Evolutionary conservation across 164 flowering plant species (phyloP).

Genomic region (Paratinospora sagittata): DNA sequence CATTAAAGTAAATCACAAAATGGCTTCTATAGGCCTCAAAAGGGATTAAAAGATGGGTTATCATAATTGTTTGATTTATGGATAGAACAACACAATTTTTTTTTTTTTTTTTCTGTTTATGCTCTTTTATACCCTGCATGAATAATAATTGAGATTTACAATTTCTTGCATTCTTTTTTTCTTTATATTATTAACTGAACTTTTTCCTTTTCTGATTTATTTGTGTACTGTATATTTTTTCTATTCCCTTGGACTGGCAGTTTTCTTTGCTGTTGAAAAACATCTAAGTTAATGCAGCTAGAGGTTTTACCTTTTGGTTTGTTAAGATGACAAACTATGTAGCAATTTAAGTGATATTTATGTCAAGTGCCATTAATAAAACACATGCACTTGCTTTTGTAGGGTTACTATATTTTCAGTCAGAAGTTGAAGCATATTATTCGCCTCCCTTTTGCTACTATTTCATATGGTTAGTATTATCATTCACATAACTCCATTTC

Average conservation of each 20-base stretch:
- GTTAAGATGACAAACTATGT: background rate
- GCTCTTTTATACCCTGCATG: background rate
- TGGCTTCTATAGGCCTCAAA: background rate
- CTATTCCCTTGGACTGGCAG: background rate
- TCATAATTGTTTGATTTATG: background rate
- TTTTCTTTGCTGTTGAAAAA: background rate
- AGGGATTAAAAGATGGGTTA: background rate
- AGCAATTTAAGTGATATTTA: background rate
- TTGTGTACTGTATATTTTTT: background rate
- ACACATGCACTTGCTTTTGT: conserved; percentile 22
- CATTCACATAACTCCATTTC: conserved; percentile 4
- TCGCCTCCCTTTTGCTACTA: conserved; percentile 80
- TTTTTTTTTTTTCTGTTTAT: background rate
- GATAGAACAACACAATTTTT: background rate
- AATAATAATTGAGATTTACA: background rate
- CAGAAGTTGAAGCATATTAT: conserved; percentile 92
- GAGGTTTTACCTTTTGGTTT: background rate
- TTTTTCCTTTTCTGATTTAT: background rate
- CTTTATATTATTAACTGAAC: too few species aligned
- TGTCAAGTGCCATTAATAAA: conserved; percentile 2
- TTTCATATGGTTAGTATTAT: conserved; percentile 66
- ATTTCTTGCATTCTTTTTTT: too few species aligned
- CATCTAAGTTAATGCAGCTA: too few species aligned
- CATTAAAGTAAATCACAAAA: background rate
- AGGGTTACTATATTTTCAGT: conserved; percentile 96